Base-by-base conservation (phyloP, 2,329 filamentous ascomycete genomes). In the Phyllosticta citriasiana region DNA sequence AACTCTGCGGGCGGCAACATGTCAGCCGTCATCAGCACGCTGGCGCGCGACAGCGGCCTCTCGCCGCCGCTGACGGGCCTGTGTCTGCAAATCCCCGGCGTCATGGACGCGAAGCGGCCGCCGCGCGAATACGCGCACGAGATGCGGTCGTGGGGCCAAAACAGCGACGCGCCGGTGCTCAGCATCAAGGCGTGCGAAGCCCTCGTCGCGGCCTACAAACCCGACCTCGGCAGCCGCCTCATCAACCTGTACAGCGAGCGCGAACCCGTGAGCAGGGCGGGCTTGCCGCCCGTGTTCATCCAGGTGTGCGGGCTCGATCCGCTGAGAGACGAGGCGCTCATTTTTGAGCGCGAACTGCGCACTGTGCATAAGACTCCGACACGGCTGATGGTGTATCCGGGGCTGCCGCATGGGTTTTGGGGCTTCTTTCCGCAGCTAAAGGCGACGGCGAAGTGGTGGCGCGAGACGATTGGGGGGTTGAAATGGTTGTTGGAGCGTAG, bases 311-410 rank as follows among this genome's bases (percentile, higher is more conserved):
- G 59, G 6, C 63, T 79, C 62, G 82, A 84, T 66, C 77, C 77
- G 0, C 64, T 80, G 2, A 69, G 82, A 3, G 82, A 84, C 62
- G 81, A 83, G 59, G 78, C 71, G 0, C 63, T 84, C 54, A 77
- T 83, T 0, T 84, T 82, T 64, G 80, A 82, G 64, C 68, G 74
- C 50, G 66, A 78, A 2, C 65, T 84, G 61, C 70, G 74, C 33
- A 77, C 78, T 59, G 73, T 78, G 33, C 71, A 70, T 1, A 74
- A 70, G 4, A 71, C 81, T 7, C 66, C 72, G 65, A 81, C 79
- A 1, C 74, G 71, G 56, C 50, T 81, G 12, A 74, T 80, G 63
- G 66, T 78, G 5, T 79, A 76, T 65, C 64, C 70, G 0, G 77
- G 77, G 0, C 68, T 76, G 59, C 76, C 75, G 7, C 78, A 79